phyloP scores from a whole-genome alignment of 352 stramenopile species.

The Halophytophthora polymorphica region DNA sequence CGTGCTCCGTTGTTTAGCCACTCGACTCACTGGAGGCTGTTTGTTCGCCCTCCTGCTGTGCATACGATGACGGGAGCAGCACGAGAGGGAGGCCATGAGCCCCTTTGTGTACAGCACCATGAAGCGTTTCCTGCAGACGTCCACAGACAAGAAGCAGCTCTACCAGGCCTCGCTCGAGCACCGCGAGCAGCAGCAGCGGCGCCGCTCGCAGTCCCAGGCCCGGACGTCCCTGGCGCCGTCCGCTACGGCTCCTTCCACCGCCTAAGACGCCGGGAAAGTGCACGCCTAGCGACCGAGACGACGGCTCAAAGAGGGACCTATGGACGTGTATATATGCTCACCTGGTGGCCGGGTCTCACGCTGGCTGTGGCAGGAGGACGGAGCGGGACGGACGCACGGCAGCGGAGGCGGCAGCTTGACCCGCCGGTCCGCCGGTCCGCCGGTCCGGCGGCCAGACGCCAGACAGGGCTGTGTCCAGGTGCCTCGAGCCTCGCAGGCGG shows the following conservation, averaged over 20 bases:
- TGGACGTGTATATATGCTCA: too few relatives aligned
- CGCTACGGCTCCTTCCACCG: slow-evolving; percentile 3
- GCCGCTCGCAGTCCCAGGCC: slow-evolving; percentile 14
- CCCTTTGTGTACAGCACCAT: slow-evolving; percentile 64
- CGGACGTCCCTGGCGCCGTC: background rate
- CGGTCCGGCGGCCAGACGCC: too few relatives aligned
- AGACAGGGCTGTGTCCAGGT: too few relatives aligned
- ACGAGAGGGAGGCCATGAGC: slow-evolving; percentile 66
- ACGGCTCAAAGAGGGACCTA: too few relatives aligned
- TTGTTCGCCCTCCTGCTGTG: slow-evolving; percentile 2
- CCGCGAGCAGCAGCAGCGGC: slow-evolving; percentile 20
- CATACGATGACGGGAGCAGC: slow-evolving; percentile 22
- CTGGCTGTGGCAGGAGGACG: too few relatives aligned
- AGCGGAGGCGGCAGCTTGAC: too few relatives aligned
- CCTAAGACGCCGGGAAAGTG: too few relatives aligned
- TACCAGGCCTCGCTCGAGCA: slow-evolving; percentile 40
- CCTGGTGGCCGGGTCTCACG: too few relatives aligned
- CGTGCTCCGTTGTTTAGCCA: background rate
- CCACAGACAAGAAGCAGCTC: slow-evolving; percentile 67
- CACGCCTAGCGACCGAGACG: too few relatives aligned
- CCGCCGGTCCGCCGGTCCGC: too few relatives aligned
- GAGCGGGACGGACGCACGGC: too few relatives aligned
- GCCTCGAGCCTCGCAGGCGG: too few relatives aligned
- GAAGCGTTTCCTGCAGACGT: slow-evolving; percentile 74
- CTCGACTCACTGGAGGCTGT: background rate